Conservation (phyloP, 441 rosid species). For the Corymbia calophylla region DNA sequence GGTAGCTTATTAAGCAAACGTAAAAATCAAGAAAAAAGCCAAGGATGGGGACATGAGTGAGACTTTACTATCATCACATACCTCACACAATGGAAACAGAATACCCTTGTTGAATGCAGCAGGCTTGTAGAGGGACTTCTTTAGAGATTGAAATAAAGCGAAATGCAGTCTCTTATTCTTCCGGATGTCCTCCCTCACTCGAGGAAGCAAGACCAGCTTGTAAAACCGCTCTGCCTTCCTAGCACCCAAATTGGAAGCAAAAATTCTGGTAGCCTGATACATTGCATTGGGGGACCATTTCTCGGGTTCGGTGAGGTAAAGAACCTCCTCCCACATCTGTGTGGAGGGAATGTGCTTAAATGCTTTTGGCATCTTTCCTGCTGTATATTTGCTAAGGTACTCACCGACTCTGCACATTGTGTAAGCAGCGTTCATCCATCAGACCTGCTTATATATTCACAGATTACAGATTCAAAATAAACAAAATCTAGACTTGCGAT, state of each 20-base stretch:
- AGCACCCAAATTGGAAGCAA: slow-evolving; percentile 66
- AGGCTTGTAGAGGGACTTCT: slow-evolving; percentile 75
- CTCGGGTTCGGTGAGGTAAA: slow-evolving; percentile 85
- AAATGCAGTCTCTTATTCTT: slow-evolving; percentile 81
- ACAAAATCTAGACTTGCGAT: background rate
- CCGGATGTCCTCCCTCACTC: slow-evolving; percentile 80
- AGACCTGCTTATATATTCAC: background rate
- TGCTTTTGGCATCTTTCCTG: slow-evolving; percentile 87
- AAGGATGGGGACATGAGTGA: background rate
- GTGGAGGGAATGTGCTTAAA: slow-evolving; percentile 67
- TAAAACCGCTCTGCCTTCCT: slow-evolving; percentile 67
- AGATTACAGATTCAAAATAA: background rate
- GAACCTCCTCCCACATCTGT: slow-evolving; percentile 78
- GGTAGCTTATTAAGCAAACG: background rate
- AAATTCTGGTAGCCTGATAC: slow-evolving; percentile 84
- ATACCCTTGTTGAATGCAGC: slow-evolving; percentile 93
- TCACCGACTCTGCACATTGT: slow-evolving; percentile 58
- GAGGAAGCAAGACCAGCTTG: slow-evolving; percentile 76
- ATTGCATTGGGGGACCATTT: slow-evolving; percentile 90
- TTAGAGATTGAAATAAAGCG: slow-evolving; percentile 71
- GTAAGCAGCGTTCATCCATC: background rate
- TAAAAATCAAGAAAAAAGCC: background rate
- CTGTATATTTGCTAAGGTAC: slow-evolving; percentile 61
- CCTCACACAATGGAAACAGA: slow-evolving; percentile 83
- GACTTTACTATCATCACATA: background rate